Evolutionary conservation across 805 yeast species (phyloP).

Genomic region (Blastobotrys chiropterorum): DNA sequence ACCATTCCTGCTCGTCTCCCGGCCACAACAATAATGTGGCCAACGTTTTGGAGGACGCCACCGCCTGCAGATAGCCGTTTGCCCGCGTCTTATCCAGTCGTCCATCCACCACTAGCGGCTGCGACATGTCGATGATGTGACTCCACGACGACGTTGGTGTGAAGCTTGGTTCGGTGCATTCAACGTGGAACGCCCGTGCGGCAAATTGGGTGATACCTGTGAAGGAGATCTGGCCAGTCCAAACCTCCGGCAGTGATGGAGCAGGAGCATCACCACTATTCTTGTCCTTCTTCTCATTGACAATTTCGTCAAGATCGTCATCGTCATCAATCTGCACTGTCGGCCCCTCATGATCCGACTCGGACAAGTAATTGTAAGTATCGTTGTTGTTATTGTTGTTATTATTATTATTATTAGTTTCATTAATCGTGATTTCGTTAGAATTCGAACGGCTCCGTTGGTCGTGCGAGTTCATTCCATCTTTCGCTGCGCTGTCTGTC

Average conservation of each 20-base stretch:
- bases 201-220: slow-evolving; percentile 44
- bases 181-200: slow-evolving; percentile 35
- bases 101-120: slow-evolving; percentile 52
- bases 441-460: too few species aligned
- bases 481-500: not conserved
- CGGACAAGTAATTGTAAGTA: not conserved
- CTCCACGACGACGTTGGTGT: slow-evolving; percentile 20
- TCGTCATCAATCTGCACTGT: slow-evolving; percentile 23
- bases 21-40: slow-evolving; percentile 41
- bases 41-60: slow-evolving; percentile 43
- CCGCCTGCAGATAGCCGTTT: slow-evolving; percentile 46
- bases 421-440: slow-evolving; percentile 5
- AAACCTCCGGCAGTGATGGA: slow-evolving; percentile 4
- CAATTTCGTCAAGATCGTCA: slow-evolving; percentile 24
- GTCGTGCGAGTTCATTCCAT: too few species aligned
- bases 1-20: slow-evolving; percentile 19
- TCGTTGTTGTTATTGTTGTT: slow-evolving; percentile 6
- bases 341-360: not conserved
- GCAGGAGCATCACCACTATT: too few species aligned
- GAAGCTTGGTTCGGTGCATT: slow-evolving; percentile 24
- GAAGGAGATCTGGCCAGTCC: slow-evolving; percentile 38
- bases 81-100: slow-evolving; percentile 52
- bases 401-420: slow-evolving; percentile 13
- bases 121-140: slow-evolving; percentile 15
- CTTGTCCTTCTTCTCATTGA: not conserved